A percentile compares a stretch with the other conserved stretches of the same genome.
Evolutionary conservation across 2,329 filamentous ascomycete genomes (phyloP).

Genomic region (Aspergillus sojae): DNA sequence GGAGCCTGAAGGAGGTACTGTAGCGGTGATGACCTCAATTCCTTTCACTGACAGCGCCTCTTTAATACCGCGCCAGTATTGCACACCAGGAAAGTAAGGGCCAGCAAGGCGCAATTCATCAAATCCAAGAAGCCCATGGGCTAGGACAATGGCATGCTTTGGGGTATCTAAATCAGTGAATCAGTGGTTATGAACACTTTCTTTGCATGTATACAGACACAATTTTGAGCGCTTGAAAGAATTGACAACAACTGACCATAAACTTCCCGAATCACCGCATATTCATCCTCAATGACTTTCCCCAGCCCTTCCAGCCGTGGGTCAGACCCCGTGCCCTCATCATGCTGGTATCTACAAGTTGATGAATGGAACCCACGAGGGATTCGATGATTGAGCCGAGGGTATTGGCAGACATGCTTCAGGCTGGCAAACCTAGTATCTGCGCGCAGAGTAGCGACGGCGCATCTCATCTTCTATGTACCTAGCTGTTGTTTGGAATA

Average conservation of each 20-base stretch:
- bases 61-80: conserved; percentile 67
- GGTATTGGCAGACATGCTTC: background rate
- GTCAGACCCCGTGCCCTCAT: conserved; percentile 36
- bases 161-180: conserved; percentile 38
- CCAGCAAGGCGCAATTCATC: conserved; percentile 62
- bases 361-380: conserved; percentile 23
- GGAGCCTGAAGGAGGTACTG: conserved; percentile 61
- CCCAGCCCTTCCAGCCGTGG: conserved; percentile 56
- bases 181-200: background rate
- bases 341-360: conserved; percentile 16
- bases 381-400: background rate
- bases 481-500: background rate
- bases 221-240: background rate
- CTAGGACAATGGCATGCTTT: conserved; percentile 63
- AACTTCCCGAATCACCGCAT: conserved; percentile 58
- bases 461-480: background rate
- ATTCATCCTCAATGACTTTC: conserved; percentile 62
- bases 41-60: conserved; percentile 59
- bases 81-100: conserved; percentile 57
- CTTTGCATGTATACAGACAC: background rate
- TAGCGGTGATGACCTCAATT: conserved; percentile 63
- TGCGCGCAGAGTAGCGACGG: background rate
- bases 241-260: conserved; percentile 51
- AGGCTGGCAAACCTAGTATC: background rate
- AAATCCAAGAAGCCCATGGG: conserved; percentile 68